phyloP scores from a whole-genome alignment of 2,329 filamentous ascomycete genomes.

The Ascosphaera apis region DNA sequence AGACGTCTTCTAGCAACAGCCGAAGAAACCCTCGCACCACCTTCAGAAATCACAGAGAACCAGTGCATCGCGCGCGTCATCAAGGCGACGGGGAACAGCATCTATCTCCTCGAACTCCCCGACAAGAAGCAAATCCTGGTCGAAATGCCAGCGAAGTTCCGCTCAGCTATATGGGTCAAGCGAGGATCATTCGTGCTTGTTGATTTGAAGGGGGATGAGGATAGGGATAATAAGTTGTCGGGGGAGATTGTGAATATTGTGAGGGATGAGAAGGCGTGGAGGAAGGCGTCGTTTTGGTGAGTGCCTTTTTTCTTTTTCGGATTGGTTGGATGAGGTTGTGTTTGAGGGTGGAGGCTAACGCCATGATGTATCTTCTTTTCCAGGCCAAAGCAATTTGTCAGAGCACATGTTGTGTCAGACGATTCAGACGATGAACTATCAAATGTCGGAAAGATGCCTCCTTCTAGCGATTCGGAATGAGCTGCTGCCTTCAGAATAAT shows the following conservation, averaged over 20 bases:
- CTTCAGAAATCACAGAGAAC: slow-evolving; percentile 27
- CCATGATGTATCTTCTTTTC: too few species aligned
- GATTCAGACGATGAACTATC: slow-evolving; percentile 61
- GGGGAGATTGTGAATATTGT: slow-evolving; percentile 90
- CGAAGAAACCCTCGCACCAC: slow-evolving; percentile 41
- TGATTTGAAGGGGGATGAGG: slow-evolving; percentile 42
- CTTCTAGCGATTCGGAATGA: slow-evolving; percentile 45
- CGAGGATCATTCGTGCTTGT: slow-evolving; percentile 71
- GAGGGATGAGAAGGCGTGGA: slow-evolving; percentile 74
- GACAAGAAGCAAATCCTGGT: slow-evolving; percentile 43
- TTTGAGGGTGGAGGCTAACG: neutral
- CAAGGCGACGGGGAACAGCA: slow-evolving; percentile 68
- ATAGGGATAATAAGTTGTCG: slow-evolving; percentile 50
- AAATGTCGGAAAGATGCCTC: slow-evolving; percentile 63
- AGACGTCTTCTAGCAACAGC: slow-evolving; percentile 56
- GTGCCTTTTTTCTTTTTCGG: slow-evolving; percentile 8
- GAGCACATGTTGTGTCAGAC: slow-evolving; percentile 37
- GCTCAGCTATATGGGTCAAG: slow-evolving; percentile 84
- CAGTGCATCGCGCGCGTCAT: slow-evolving; percentile 53
- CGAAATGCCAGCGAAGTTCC: slow-evolving; percentile 65
- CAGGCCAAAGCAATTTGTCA: slow-evolving; percentile 63
- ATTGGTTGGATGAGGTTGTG: neutral
- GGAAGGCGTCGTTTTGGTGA: slow-evolving; percentile 72
- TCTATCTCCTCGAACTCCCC: slow-evolving; percentile 59
- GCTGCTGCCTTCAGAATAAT: neutral